Conservation (phyloP, 2,329 filamentous ascomycete species). For the Madurella fahalii region DNA sequence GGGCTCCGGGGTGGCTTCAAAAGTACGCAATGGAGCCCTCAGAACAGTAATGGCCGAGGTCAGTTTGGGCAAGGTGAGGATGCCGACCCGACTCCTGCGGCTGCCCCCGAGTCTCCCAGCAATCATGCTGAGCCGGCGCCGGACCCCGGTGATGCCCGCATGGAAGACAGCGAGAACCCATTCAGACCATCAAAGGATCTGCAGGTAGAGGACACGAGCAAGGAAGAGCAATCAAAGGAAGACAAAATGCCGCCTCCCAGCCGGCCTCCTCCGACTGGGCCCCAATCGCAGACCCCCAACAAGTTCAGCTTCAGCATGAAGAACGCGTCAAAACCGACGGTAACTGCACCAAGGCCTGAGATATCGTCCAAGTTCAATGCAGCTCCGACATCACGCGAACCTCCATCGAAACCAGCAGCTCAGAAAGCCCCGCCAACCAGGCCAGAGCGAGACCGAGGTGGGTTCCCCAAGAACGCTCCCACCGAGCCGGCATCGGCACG, state of each 20-base stretch:
- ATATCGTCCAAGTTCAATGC: slow-evolving; percentile 68
- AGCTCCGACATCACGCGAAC: slow-evolving; percentile 47
- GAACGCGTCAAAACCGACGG: slow-evolving; percentile 56
- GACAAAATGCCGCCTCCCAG: slow-evolving; percentile 53
- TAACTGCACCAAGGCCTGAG: slow-evolving; percentile 58
- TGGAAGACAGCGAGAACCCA: slow-evolving; percentile 52
- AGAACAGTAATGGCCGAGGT: slow-evolving; percentile 33
- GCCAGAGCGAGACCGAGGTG: slow-evolving; percentile 21
- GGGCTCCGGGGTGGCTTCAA: slow-evolving; percentile 58
- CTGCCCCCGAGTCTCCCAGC: slow-evolving; percentile 28
- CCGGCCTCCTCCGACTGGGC: slow-evolving; percentile 50
- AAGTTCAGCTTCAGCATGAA: slow-evolving; percentile 97
- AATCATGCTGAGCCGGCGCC: slow-evolving; percentile 27
- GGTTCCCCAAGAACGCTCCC: slow-evolving; percentile 25
- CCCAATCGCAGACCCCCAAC: slow-evolving; percentile 48
- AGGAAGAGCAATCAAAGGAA: slow-evolving; percentile 40
- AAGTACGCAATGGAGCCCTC: slow-evolving; percentile 67
- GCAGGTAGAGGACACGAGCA: slow-evolving; percentile 58
- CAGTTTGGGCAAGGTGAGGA: slow-evolving; percentile 30
- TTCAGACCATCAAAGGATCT: slow-evolving; percentile 62
- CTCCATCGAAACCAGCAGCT: slow-evolving; percentile 18
- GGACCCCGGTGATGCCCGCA: slow-evolving; percentile 36
- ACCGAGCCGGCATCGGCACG: slow-evolving; percentile 50
- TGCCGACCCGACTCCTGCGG: slow-evolving; percentile 30
- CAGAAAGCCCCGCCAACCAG: slow-evolving; percentile 32